Base-by-base conservation (phyloP, 768 basidiomycete species). In the Hypholoma fasciculare region DNA sequence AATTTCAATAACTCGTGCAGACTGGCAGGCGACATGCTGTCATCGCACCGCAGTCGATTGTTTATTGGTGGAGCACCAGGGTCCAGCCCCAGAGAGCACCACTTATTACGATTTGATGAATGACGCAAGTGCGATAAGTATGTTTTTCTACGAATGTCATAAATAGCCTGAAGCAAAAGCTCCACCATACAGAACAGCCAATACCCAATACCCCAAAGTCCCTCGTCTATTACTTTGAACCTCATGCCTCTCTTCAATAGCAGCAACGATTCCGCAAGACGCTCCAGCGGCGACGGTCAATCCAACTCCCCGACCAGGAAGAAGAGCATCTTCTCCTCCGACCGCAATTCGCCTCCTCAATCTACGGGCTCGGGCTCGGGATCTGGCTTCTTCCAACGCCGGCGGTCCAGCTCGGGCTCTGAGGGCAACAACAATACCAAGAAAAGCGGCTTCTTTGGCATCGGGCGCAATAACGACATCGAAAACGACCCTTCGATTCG, bases 401-500 rank as follows among this genome's bases (percentile, higher is more conserved):
- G 30, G 9, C 48, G 58, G 47, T 57, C 66, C 3, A 62, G 67
- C 26, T 57, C 66, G 1, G 61, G 67, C 19, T 70, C 63, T 69
- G 59, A 58, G 12, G 40, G 27, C 30, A 60, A 54, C 36, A 34
- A 34, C 6, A 60, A 54, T 30, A 52, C 51, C 50, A 63, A 60
- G 42, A 60, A 63, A 37, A 56, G 60, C 26, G 63, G 73, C 27
- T 71, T 74, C 57, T 62, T 74, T 1, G 68, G 70, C 34, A 54
- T 65, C 47, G 65, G 69, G 7, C 64, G 57, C n/a, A 58, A 61
- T 37, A 64, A 67, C 42, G 56, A 48, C 36, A 40, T 69, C 44
- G 61, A 63, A 14, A 61, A 63, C 39, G 84, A 86, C 60, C 80
- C 82, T 7, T 70, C 71, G 27, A 81, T 87, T 60, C 49, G 72